Percentiles rank a stretch among this genome's conserved stretches.
Evolutionary conservation across 1,284 basidiomycete genomes (phyloP).

Genomic region (Trichosporon sp.): DNA sequence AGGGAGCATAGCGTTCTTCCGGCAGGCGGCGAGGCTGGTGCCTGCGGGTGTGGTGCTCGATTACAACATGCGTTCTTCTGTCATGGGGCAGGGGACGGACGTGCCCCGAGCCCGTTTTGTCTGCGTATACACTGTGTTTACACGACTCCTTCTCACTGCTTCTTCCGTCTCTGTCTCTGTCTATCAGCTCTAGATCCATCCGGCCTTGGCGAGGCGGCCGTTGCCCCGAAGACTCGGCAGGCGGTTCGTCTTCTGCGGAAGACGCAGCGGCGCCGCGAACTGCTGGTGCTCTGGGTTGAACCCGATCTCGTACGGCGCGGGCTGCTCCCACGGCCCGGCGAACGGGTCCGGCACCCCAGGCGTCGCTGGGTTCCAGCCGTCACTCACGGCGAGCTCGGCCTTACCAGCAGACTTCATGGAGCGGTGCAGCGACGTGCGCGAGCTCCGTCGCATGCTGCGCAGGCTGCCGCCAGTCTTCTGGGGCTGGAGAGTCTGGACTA

Average conservation of each 20-base stretch:
- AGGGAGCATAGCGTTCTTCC: too few relatives aligned
- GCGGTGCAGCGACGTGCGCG: background rate
- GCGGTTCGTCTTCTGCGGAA: background rate
- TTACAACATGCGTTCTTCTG: background rate
- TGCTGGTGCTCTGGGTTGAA: constrained; percentile 4
- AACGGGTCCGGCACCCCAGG: background rate
- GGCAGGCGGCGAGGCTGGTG: too few relatives aligned
- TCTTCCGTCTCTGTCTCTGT: too few relatives aligned
- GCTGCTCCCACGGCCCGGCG: background rate
- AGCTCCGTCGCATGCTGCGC: background rate
- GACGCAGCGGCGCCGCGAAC: background rate
- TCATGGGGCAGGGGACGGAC: too few relatives aligned
- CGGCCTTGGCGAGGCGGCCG: constrained; percentile 10
- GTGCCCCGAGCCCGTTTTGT: background rate
- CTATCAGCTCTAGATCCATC: constrained; percentile 10
- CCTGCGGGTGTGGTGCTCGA: too few relatives aligned
- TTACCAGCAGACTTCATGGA: background rate
- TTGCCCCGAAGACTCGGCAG: background rate
- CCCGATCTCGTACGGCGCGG: background rate
- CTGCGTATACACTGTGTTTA: background rate
- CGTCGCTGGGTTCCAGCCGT: background rate
- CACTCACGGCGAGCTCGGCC: background rate
- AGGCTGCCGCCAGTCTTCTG: background rate
- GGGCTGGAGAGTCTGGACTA: background rate
- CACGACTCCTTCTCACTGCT: too few relatives aligned